Conservation (phyloP, 345 rosid genomes). For the Bruguiera sexangula region DNA sequence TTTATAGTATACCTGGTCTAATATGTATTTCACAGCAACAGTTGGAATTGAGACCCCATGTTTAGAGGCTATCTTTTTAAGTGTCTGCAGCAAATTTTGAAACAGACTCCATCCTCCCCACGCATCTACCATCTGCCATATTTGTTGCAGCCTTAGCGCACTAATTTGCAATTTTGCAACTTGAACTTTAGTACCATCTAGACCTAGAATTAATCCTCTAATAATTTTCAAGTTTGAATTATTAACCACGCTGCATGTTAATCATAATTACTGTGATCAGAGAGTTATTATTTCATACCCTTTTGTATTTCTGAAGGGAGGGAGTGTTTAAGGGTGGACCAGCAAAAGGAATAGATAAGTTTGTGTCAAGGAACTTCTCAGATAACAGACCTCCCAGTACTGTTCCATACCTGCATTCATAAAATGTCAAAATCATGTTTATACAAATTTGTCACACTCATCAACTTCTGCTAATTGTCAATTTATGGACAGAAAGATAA, state of each 20-base stretch:
- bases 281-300: conserved; percentile 37
- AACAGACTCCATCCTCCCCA: conserved; percentile 98
- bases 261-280: not conserved
- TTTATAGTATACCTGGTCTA: conserved; percentile 57
- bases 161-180: not conserved
- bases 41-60: conserved; percentile 86
- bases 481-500: not conserved
- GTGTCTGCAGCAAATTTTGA: conserved; percentile 68
- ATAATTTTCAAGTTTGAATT: not conserved
- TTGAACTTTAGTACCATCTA: not conserved
- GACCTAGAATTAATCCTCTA: not conserved
- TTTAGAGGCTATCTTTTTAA: conserved; percentile 62
- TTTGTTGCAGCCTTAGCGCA: not conserved
- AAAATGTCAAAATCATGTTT: conserved; percentile 9
- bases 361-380: conserved; percentile 87
- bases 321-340: conserved; percentile 84
- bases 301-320: conserved; percentile 90
- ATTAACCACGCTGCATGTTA: not conserved
- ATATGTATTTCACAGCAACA: conserved; percentile 80
- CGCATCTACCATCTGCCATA: conserved; percentile 83
- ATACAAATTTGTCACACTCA: not conserved
- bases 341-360: conserved; percentile 77
- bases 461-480: not conserved
- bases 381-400: conserved; percentile 96
- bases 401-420: conserved; percentile 71